Percentiles rank a stretch among this genome's conserved stretches.
phyloP scores from a whole-genome alignment of 2,329 filamentous ascomycete species.

The Penicillium sp. region DNA sequence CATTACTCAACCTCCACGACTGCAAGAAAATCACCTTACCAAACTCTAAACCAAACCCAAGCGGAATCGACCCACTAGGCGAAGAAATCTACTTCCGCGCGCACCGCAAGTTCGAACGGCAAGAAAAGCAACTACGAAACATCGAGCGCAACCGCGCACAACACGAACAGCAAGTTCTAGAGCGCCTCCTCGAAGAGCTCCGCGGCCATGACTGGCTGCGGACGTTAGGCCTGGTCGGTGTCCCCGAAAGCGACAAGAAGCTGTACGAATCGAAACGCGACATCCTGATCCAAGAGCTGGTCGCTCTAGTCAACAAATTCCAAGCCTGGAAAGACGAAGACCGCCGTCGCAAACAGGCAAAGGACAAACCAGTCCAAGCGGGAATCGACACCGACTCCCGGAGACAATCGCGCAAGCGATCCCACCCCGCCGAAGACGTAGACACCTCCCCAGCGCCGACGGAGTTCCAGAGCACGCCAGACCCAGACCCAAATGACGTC shows the following conservation, averaged over 20 bases:
- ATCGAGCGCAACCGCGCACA: slow-evolving; percentile 64
- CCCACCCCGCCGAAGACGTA: slow-evolving; percentile 42
- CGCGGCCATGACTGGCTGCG: slow-evolving; percentile 90
- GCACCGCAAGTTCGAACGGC: slow-evolving; percentile 59
- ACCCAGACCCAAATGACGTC: slow-evolving; percentile 63
- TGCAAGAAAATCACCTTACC: slow-evolving; percentile 31
- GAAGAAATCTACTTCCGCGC: slow-evolving; percentile 56
- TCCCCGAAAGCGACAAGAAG: slow-evolving; percentile 82
- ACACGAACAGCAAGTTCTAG: slow-evolving; percentile 60
- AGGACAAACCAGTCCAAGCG: slow-evolving; percentile 52
- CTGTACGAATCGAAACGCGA: slow-evolving; percentile 79
- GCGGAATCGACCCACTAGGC: slow-evolving; percentile 51
- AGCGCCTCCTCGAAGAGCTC: slow-evolving; percentile 70
- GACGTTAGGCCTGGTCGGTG: slow-evolving; percentile 79
- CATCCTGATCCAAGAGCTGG: slow-evolving; percentile 79
- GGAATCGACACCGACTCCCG: slow-evolving; percentile 14
- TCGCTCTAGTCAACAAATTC: slow-evolving; percentile 81
- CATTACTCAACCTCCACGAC: slow-evolving; percentile 37
- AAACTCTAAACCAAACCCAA: slow-evolving; percentile 5
- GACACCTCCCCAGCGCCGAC: slow-evolving; percentile 41
- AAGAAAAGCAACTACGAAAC: slow-evolving; percentile 65
- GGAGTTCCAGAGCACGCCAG: slow-evolving; percentile 29
- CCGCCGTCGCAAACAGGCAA: slow-evolving; percentile 72
- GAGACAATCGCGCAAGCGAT: slow-evolving; percentile 15
- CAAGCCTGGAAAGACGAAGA: slow-evolving; percentile 84